Conservation (phyloP, 1,284 basidiomycete genomes). For the Baeospora myosura region DNA sequence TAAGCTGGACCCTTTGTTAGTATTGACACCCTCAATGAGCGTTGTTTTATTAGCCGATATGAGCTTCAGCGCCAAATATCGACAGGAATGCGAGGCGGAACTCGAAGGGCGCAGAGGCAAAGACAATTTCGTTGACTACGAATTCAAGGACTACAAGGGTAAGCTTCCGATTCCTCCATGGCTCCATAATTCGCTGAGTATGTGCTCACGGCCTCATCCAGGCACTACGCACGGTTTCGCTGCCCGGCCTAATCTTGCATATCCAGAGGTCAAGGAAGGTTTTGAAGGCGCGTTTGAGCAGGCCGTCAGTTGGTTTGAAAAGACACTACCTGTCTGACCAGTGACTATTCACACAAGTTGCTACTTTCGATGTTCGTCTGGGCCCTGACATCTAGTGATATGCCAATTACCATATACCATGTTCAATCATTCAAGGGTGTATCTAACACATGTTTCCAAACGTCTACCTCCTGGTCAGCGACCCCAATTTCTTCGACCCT, state of each 20-base stretch:
- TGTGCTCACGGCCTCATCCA: constrained; percentile 12
- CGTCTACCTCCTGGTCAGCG: too few species aligned
- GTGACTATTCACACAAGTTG: too few species aligned
- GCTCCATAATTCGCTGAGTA: neutral
- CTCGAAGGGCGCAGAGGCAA: constrained; percentile 38
- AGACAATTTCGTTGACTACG: constrained; percentile 38
- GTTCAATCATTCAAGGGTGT: too few species aligned
- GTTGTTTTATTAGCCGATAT: constrained; percentile 37
- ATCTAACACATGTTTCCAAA: too few species aligned
- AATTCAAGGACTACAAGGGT: constrained; percentile 54
- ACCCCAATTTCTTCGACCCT: too few species aligned
- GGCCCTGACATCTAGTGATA: too few species aligned
- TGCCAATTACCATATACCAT: too few species aligned
- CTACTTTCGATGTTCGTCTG: too few species aligned
- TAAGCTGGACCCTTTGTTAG: constrained; percentile 15
- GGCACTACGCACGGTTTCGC: constrained; percentile 56
- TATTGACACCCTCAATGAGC: neutral
- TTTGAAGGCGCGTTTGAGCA: constrained; percentile 42
- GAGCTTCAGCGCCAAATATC: constrained; percentile 31
- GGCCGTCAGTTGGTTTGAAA: constrained; percentile 41
- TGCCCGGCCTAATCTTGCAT: constrained; percentile 38
- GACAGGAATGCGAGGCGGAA: constrained; percentile 34
- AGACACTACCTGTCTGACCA: too few species aligned
- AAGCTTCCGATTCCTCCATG: neutral
- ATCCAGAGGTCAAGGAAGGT: constrained; percentile 40